Percentiles rank a stretch among this genome's conserved stretches.
Evolutionary conservation across 495 filamentous ascomycete genomes (phyloP).

Genomic region (Penicillium roqueforti): DNA sequence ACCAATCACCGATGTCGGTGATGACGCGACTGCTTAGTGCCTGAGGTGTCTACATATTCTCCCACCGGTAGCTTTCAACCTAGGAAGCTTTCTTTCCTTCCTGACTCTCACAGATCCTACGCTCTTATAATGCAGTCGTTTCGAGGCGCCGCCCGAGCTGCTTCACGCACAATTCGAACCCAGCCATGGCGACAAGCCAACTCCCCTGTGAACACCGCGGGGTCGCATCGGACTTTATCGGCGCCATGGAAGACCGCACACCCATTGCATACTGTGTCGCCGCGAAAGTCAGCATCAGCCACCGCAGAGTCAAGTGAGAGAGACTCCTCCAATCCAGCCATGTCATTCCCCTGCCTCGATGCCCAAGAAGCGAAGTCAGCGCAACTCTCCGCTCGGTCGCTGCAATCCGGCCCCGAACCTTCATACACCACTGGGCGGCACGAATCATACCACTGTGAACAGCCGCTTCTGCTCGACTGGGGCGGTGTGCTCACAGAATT

Average conservation of each 20-base stretch:
- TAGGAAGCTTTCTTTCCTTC: not conserved
- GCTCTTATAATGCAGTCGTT: conserved; percentile 24
- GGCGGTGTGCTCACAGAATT: conserved; percentile 84
- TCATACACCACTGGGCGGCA: conserved; percentile 88
- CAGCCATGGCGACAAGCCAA: conserved; percentile 19
- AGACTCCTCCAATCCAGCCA: conserved; percentile 76
- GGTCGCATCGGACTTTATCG: conserved; percentile 21
- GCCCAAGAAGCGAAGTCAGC: conserved; percentile 80
- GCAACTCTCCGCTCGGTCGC: conserved; percentile 66
- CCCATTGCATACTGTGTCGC: conserved; percentile 24
- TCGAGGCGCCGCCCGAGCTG: conserved; percentile 21
- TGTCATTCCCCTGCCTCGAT: conserved; percentile 95
- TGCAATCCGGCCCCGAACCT: conserved; percentile 80
- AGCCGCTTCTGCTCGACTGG: conserved; percentile 86
- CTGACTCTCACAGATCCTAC: not conserved
- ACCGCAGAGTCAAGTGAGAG: conserved; percentile 21
- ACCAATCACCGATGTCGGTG: conserved; percentile 17
- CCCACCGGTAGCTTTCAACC: not conserved
- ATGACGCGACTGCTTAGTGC: conserved; percentile 22
- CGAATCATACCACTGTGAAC: conserved; percentile 63
- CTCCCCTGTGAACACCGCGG: conserved; percentile 8
- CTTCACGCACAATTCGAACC: conserved; percentile 19
- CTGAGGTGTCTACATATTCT: conserved; percentile 7
- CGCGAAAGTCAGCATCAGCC: conserved; percentile 29
- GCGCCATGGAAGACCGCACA: conserved; percentile 13